phyloP scores from a whole-genome alignment of 371 early-diverging fungal species.

The Neoconidiobolus thromboides region DNA sequence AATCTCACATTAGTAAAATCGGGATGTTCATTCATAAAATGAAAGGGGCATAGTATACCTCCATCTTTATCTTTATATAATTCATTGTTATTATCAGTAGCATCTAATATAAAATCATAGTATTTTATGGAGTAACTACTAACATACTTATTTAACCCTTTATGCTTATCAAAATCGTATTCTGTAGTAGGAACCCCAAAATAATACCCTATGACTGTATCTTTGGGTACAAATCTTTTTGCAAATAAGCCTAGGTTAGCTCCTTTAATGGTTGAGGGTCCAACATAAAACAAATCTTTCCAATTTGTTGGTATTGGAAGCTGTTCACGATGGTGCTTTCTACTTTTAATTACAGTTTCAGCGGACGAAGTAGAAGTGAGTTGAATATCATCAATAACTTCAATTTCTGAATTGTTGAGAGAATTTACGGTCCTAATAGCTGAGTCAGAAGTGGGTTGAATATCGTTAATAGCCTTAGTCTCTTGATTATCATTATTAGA shows the following conservation, averaged over 20 bases:
- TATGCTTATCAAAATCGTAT: constrained; percentile 66
- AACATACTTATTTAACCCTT: constrained; percentile 55
- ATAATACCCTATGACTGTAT: constrained; percentile 65
- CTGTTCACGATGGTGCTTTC: not conserved
- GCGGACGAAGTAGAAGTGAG: not conserved
- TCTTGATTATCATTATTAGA: too few relatives aligned
- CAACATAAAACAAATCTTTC: constrained; percentile 37
- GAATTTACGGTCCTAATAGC: not conserved
- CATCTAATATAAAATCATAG: constrained; percentile 62
- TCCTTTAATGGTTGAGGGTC: constrained; percentile 34
- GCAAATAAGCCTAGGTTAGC: constrained; percentile 66
- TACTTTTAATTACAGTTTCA: not conserved
- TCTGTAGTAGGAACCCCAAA: constrained; percentile 86
- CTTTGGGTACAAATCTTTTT: constrained; percentile 37
- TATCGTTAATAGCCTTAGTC: too few relatives aligned
- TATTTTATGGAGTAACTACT: constrained; percentile 69
- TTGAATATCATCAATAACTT: not conserved
- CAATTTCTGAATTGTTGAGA: not conserved
- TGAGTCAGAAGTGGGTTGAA: too few relatives aligned
- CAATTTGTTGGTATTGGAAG: constrained; percentile 23
- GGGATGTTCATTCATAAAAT: constrained; percentile 60
- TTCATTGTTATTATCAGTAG: constrained; percentile 52
- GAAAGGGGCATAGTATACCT: constrained; percentile 59
- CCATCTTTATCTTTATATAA: constrained; percentile 44
- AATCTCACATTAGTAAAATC: constrained; percentile 40